phyloP scores from a whole-genome alignment of 371 early-diverging fungal species.

The Homolaphlyctis polyrhiza region DNA sequence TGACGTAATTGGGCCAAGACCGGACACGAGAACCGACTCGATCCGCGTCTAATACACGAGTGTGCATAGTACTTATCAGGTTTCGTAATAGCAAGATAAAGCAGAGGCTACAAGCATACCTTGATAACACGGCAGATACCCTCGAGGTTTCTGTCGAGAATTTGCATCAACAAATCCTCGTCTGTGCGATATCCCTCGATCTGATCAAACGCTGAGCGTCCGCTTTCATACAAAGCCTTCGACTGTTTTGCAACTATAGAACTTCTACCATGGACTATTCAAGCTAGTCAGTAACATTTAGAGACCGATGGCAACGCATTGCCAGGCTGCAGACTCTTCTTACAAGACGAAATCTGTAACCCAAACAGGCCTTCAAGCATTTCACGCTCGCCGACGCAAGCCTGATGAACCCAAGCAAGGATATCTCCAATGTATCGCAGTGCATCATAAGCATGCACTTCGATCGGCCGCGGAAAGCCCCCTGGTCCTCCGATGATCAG shows the following conservation, averaged over 20 bases:
- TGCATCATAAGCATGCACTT: constrained; percentile 87
- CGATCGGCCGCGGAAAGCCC: constrained; percentile 84
- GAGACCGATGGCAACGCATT: background rate
- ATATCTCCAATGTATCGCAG: constrained; percentile 88
- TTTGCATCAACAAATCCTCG: constrained; percentile 10
- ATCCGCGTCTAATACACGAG: constrained; percentile 62
- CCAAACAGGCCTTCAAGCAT: constrained; percentile 71
- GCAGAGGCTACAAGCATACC: constrained; percentile 33
- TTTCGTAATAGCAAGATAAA: too few species aligned
- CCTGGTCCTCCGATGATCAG: constrained; percentile 81
- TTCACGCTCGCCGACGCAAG: constrained; percentile 81
- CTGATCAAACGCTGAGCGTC: background rate
- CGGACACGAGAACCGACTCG: constrained; percentile 69
- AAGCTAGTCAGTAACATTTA: background rate
- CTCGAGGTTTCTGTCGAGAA: constrained; percentile 68
- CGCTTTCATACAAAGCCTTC: too few species aligned
- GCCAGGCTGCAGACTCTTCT: background rate
- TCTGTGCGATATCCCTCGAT: background rate
- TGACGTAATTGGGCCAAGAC: constrained; percentile 56
- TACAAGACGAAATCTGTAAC: background rate
- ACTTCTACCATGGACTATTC: too few species aligned
- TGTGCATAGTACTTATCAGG: too few species aligned
- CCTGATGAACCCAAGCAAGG: constrained; percentile 94
- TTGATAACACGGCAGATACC: constrained; percentile 72
- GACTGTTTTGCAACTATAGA: too few species aligned